Base-by-base conservation (phyloP, 139 green algal genomes). In the Volvox africanus region DNA sequence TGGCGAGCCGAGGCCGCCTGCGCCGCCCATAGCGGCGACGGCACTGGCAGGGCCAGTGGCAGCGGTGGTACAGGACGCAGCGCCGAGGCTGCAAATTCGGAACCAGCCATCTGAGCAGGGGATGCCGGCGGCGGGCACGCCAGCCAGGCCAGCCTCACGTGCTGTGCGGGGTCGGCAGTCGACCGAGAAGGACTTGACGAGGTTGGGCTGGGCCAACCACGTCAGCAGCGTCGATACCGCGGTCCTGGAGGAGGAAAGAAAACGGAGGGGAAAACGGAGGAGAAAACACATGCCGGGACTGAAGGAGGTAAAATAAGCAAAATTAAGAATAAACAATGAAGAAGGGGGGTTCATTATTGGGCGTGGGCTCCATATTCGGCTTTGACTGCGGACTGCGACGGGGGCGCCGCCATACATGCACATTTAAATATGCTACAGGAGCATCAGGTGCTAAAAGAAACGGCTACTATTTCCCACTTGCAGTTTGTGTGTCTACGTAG, bases 51-150 rank as follows among this genome's bases (percentile, higher is more conserved):
- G 21, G 32, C 62, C 24, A 24, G 80, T 20, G 33, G 22, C 28
- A 37, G 37, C 30, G 71, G 22, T n/a, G 69, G 85, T 30, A n/a
- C 36, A 35, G 61, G 65, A 37, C 13, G 68, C 78, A 0, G 88
- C 61, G 65, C 88, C 86, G 30, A 33, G 17, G 37, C 82, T 82
- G 77, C 89, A 93, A 33, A 68, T 71, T 6, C 90, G 68, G 90
- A 93, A 94, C 92, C 92, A 94, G 90, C 90, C 92, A n/a, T 93
- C 87, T 1, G 86, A 65, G 36, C 24, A 17, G 24, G 92, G 89
- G 18, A 93, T 62, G 75, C 79, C 85, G 73, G 73, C 26, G 6
- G 75, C 55, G 30, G 86, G 86, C 1, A 32, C 11, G 19, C 50
- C 73, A 6, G 75, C 86, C 55, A 90, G 55, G 21, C 32, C 73